Evolutionary conservation across 2,329 filamentous ascomycete species (phyloP).

Genomic region (Alternaria gaisen): DNA sequence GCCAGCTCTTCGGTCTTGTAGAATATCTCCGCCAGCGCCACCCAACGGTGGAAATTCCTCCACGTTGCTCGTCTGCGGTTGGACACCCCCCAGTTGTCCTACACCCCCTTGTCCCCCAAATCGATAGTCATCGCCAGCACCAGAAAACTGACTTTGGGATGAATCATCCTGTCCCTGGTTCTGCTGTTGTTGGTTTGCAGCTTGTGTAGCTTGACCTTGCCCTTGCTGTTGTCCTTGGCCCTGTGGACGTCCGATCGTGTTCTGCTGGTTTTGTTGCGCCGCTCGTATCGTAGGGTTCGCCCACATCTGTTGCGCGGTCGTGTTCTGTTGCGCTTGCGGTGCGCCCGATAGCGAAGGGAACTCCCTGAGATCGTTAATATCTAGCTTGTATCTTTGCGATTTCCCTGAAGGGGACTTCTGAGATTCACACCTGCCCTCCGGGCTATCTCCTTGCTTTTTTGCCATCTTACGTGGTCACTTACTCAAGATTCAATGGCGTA

Average conservation of each 20-base stretch:
- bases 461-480: conserved; percentile 48
- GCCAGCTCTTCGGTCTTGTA: conserved; percentile 59
- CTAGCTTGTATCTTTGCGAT: conserved; percentile 27
- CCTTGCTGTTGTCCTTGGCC: conserved; percentile 40
- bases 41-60: conserved; percentile 70
- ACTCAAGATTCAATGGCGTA: conserved; percentile 66
- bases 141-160: conserved; percentile 61
- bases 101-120: conserved; percentile 65
- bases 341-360: conserved; percentile 69
- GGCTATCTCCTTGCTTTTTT: conserved; percentile 8
- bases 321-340: conserved; percentile 64
- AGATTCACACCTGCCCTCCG: neutral
- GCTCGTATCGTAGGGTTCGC: conserved; percentile 65
- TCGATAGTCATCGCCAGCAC: conserved; percentile 63
- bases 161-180: conserved; percentile 52
- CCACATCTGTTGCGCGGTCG: conserved; percentile 62
- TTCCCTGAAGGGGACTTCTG: neutral
- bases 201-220: conserved; percentile 45
- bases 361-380: conserved; percentile 57
- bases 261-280: conserved; percentile 63
- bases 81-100: conserved; percentile 59
- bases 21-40: conserved; percentile 61
- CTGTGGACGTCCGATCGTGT: conserved; percentile 63
- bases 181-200: conserved; percentile 56
- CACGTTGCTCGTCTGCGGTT: conserved; percentile 65